Conservation (phyloP, 495 filamentous ascomycete species). For the Hypoxylon lenormandii region DNA sequence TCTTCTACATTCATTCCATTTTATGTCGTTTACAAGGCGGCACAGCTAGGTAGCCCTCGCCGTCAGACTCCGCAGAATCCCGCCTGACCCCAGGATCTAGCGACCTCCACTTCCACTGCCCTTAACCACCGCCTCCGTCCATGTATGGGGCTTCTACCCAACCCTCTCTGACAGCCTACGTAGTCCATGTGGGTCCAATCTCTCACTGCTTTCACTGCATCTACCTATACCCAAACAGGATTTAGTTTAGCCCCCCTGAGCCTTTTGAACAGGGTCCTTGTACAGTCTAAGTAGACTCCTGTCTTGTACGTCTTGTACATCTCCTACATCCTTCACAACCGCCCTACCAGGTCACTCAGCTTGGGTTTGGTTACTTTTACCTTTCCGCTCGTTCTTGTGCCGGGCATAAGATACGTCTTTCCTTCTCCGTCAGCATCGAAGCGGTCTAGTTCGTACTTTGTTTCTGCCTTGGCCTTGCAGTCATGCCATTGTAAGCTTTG, state of each 20-base stretch:
- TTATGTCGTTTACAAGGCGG: conserved; percentile 11
- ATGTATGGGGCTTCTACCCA: conserved; percentile 11
- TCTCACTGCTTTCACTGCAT: conserved; percentile 32
- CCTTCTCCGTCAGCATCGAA: conserved; percentile 32
- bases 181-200: conserved; percentile 41
- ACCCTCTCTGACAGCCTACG: conserved; percentile 38
- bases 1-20: neutral
- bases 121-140: conserved; percentile 21
- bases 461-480: conserved; percentile 24
- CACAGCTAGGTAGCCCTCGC: conserved; percentile 5
- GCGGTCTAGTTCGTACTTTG: conserved; percentile 34
- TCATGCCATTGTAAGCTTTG: conserved; percentile 40
- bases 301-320: conserved; percentile 38
- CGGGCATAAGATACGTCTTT: conserved; percentile 36
- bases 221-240: conserved; percentile 43
- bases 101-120: conserved; percentile 28
- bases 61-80: conserved; percentile 29
- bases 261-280: conserved; percentile 44
- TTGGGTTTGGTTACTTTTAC: conserved; percentile 33
- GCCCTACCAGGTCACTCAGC: conserved; percentile 26
- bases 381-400: conserved; percentile 37
- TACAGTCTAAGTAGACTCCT: conserved; percentile 45
- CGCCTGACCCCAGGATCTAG: conserved; percentile 22
- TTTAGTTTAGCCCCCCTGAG: conserved; percentile 44
- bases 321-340: conserved; percentile 44